phyloP scores from a whole-genome alignment of 805 yeast genomes.

The Pichia nanzhaoensis region DNA sequence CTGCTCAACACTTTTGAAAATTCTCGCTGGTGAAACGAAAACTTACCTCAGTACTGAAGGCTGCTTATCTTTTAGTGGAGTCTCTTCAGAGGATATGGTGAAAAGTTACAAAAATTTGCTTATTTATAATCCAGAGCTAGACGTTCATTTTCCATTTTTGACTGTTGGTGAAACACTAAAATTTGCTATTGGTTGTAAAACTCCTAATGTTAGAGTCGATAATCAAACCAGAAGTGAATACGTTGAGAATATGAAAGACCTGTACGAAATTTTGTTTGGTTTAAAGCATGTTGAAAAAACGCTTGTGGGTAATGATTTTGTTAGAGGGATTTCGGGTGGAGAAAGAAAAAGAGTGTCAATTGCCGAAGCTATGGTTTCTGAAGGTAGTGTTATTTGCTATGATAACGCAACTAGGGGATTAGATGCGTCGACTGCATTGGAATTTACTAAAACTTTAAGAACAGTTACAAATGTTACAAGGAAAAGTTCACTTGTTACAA shows the following conservation, averaged over 20 bases:
- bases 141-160: slow-evolving; percentile 48
- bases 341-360: slow-evolving; percentile 66
- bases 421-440: slow-evolving; percentile 65
- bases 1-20: slow-evolving; percentile 48
- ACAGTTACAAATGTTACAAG: slow-evolving; percentile 50
- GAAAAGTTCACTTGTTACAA: slow-evolving; percentile 55
- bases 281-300: slow-evolving; percentile 55
- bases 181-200: slow-evolving; percentile 48
- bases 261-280: slow-evolving; percentile 49
- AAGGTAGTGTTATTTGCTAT: slow-evolving; percentile 53
- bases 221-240: slow-evolving; percentile 35
- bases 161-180: slow-evolving; percentile 48
- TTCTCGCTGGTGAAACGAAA: slow-evolving; percentile 38
- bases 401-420: slow-evolving; percentile 69
- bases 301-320: slow-evolving; percentile 59
- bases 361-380: slow-evolving; percentile 53
- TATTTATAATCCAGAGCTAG: slow-evolving; percentile 49
- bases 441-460: slow-evolving; percentile 53
- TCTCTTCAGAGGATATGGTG: slow-evolving; percentile 41
- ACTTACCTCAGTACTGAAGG: slow-evolving; percentile 35
- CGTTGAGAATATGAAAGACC: slow-evolving; percentile 37
- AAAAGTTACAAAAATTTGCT: slow-evolving; percentile 38
- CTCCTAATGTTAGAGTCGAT: slow-evolving; percentile 44
- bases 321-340: slow-evolving; percentile 69
- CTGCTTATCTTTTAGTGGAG: slow-evolving; percentile 41